Conservation (phyloP, 2,329 filamentous ascomycete species). For the Diaporthe sp. region DNA sequence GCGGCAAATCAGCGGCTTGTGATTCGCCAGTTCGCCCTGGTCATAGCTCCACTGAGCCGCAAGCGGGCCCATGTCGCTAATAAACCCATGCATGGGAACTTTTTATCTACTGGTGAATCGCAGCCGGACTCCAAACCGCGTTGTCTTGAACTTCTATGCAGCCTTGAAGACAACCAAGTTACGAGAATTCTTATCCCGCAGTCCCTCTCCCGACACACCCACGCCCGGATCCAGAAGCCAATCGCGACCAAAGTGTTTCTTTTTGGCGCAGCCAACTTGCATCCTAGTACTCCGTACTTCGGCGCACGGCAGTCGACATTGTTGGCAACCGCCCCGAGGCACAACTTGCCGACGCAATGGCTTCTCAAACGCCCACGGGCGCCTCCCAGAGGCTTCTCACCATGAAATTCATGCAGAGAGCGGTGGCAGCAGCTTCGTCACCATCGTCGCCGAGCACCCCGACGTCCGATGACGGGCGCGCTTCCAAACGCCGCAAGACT, state of each 20-base stretch:
- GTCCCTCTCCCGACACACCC: no score
- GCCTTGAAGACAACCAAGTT: no score
- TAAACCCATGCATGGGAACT: slow-evolving; percentile 7
- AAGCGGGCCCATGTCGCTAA: slow-evolving; percentile 5
- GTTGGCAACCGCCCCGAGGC: background rate
- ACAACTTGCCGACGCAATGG: slow-evolving; percentile 51
- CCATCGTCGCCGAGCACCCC: slow-evolving; percentile 59
- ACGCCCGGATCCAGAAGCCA: background rate
- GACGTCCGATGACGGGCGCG: slow-evolving; percentile 63
- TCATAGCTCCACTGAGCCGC: slow-evolving; percentile 21
- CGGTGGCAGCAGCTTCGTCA: slow-evolving; percentile 74
- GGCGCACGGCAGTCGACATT: background rate
- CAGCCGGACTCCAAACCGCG: background rate
- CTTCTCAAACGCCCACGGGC: slow-evolving; percentile 69
- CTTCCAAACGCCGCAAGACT: slow-evolving; percentile 75
- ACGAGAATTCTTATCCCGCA: background rate
- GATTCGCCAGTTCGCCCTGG: slow-evolving; percentile 1
- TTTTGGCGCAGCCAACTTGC: no score
- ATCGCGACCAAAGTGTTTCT: background rate
- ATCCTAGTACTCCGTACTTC: background rate
- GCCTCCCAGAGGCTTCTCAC: slow-evolving; percentile 92
- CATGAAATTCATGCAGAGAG: slow-evolving; percentile 98
- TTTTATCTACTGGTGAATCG: background rate
- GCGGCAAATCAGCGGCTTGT: slow-evolving; percentile 12
- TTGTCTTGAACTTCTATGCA: background rate